Conservation (phyloP, 805 yeast genomes). For the Kurtzmaniella fragi region DNA sequence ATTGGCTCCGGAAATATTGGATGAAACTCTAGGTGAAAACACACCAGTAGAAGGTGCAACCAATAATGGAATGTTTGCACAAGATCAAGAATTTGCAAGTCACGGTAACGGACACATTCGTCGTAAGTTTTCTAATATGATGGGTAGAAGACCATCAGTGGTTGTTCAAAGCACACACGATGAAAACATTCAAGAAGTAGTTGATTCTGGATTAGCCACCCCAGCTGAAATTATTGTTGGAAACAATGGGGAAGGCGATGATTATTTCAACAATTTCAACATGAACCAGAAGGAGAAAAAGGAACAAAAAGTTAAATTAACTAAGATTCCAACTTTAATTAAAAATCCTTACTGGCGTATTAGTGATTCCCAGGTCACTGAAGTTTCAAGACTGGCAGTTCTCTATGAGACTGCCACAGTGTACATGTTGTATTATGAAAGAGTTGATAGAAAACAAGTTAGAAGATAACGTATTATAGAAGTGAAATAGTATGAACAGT, state of each 20-base stretch:
- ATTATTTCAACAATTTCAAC: constrained; percentile 18
- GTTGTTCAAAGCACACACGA: constrained; percentile 34
- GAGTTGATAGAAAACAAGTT: constrained; percentile 32
- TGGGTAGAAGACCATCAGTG: constrained; percentile 38
- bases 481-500: too few species aligned
- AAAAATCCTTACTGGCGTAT: constrained; percentile 79
- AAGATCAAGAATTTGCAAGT: constrained; percentile 5
- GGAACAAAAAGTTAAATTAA: constrained; percentile 27
- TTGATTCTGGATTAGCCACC: constrained; percentile 34
- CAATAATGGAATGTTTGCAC: constrained; percentile 10
- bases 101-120: constrained; percentile 25
- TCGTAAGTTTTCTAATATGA: constrained; percentile 30
- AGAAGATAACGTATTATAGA: constrained; percentile 1
- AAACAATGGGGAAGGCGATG: constrained; percentile 16
- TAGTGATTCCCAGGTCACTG: constrained; percentile 70
- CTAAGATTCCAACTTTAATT: constrained; percentile 49
- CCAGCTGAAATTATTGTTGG: constrained; percentile 38
- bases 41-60: constrained; percentile 4
- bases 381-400: constrained; percentile 53
- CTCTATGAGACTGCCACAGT: constrained; percentile 69
- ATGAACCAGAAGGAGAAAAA: constrained; percentile 1
- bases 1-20: constrained; percentile 36
- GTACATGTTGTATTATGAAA: constrained; percentile 81
- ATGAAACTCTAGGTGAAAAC: constrained; percentile 14
- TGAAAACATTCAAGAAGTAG: constrained; percentile 32